Evolutionary conservation across 306 rosid species (phyloP), one percentile per base, ranked within the genome.

Genomic region (Vigna mungo): DNA sequence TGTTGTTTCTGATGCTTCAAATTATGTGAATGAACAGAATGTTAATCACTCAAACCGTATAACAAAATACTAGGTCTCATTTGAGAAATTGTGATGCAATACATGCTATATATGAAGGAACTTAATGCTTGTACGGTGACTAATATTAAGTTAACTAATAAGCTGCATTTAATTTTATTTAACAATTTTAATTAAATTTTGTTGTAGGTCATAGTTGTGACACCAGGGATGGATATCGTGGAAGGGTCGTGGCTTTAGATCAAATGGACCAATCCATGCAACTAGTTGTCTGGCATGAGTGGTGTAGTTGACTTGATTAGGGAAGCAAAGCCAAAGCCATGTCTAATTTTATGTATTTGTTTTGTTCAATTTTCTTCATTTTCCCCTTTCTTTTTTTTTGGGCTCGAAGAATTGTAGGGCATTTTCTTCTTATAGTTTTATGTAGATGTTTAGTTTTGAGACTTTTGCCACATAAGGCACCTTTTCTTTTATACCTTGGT

Each of bases 191-290:
- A 59, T 48, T 7, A 47, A 75, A 74, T 74, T 76, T 27, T 63
- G 36, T 75, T 79, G 79, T 71, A 91, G 98, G 98, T 41, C 95
- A 92, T 61, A 93, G 96, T 68, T 91, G 89, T 16, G 90, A 92
- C 46, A 82, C 89, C 23, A 21, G 1, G 81, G 95, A 93, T 73
- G 95, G 93, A 25, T 82, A 48, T 79, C 91, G 92, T 39, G 98
- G 97, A 39, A 88, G 98, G 87, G 97, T 37, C 96, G 93, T 88
- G 93, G 94, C 85, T 85, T 83, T 71, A 88, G 93, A 73, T 71
- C 93, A 51, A 89, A 88, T 80, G 92, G 86, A 61, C 91, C 74
- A 80, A 91, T 87, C 84, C 90, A 86, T 79, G 81, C 70, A 84
- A 53, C 41, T 64, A 60, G 75, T 37, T 62, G 85, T 60, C 56